Base-by-base conservation (phyloP, 1,284 basidiomycete species). In the Apiotrichum laibachii region DNA sequence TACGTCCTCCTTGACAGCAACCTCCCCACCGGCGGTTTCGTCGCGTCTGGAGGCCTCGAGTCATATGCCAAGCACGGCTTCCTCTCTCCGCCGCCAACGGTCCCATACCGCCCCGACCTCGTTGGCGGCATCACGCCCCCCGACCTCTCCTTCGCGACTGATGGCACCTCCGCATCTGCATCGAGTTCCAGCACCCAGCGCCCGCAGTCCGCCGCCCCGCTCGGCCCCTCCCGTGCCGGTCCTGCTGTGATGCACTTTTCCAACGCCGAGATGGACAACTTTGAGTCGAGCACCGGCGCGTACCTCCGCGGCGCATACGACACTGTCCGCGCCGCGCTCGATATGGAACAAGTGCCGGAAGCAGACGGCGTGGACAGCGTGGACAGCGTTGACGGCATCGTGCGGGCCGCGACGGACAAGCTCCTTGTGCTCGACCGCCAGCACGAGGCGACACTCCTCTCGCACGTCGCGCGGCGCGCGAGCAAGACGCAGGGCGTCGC, bases 11-110 rank as follows among this genome's bases (percentile, higher is more conserved):
- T 89, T 37, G 92, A 95, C 79, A 86, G 92, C 31, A 98, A 99
- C 80, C 84, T 99, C 52, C 95, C 95, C 11, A 98, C 88, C 67
- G 96, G 98, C 84, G 94, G 90, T 85, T 98, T 97, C 81, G 92
- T 98, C 85, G 96, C 91, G 85, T 86, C 87, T 0, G 86, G 91
- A 1, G 95, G 95, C 1, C 83, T 98, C 56, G 95, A 99, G 72
- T 92, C 92, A 0, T 94, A 87, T 72, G 78, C 85, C 37, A 87
- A 89, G 42, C 95, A 99, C 75, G 94, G 92, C 0, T 89, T 94
- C 68, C 77, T 86, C 37, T 58, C 59, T 1, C 33, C 64, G 15
- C 18, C 31, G 31, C 52, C 57, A 19, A 18, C 50, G 16, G n/a
- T 49, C 3, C 37, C 44, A 19, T 37, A 46, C 43, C 26, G 3